These are phyloP conservation scores for Tolypocladium capitatum DNA, from an alignment of 2,329 filamentous ascomycete species.

Conservation along the genomic window DNA sequence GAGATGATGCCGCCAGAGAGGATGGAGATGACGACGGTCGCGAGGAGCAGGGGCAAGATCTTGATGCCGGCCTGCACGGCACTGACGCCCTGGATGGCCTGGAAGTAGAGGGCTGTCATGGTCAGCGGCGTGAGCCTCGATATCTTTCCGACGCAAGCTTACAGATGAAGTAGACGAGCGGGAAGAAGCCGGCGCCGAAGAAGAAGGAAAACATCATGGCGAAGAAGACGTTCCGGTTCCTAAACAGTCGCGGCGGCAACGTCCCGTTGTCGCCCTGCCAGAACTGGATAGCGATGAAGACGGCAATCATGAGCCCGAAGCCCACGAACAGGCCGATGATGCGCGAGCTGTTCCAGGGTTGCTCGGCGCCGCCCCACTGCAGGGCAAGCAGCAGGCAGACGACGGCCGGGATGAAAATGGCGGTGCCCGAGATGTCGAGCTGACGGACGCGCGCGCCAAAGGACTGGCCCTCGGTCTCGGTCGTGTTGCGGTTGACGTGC, in stretches of 20 bases:
- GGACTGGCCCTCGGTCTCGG: conserved; percentile 18
- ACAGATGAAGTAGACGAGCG: conserved; percentile 40
- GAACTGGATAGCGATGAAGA: conserved; percentile 35
- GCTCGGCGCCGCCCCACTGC: conserved; percentile 41
- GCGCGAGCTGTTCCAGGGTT: conserved; percentile 33
- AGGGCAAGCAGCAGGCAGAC: conserved; percentile 41
- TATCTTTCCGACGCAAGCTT: conserved; percentile 8
- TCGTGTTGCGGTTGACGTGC: conserved; percentile 22
- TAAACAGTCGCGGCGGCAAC: conserved; percentile 32
- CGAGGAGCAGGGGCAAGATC: conserved; percentile 37
- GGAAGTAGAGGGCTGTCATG: conserved; percentile 35
- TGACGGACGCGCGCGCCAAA: conserved; percentile 25
- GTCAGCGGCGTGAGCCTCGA: conserved; percentile 3
- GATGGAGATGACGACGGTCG: conserved; percentile 35
- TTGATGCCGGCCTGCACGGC: conserved; percentile 42
- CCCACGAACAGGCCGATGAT: conserved; percentile 39
- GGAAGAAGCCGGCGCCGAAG: conserved; percentile 38
- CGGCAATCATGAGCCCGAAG: conserved; percentile 27
- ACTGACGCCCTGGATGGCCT: conserved; percentile 37
- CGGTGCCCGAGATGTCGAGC: conserved; percentile 35
- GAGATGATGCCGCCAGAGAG: conserved; percentile 28
- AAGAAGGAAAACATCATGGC: conserved; percentile 32
- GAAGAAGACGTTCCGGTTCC: conserved; percentile 25
- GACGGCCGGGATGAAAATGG: conserved; percentile 37
- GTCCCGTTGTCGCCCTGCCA: conserved; percentile 29